Evolutionary conservation across 352 stramenopile species (phyloP), one percentile per base, ranked within the genome.

Genomic region (Pythium volutum): DNA sequence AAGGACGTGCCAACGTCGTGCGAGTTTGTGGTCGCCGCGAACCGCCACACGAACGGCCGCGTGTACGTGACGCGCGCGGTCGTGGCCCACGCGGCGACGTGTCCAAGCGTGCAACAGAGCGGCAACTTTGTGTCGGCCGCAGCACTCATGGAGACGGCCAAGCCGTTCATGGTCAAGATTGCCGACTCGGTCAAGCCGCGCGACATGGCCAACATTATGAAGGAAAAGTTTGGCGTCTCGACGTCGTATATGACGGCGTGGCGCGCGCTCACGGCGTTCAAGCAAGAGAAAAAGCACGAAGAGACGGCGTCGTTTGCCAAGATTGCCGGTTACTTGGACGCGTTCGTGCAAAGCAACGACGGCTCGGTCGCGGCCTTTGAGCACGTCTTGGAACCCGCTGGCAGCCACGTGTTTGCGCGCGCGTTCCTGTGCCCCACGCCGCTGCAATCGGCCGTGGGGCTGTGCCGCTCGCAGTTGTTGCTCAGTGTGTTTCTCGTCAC

Each of bases 211-310:
- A 70, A 83, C 47, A 86, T 92, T 53, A 90, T 92, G 79, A 92
- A 88, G 67, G 79, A 90, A 52, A 84, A 90, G 43, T 92, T 90
- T 52, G 83, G 83, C 18, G 79, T 92, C 14, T 77, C 81, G 41
- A 75, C 80, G 49, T 88, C 77, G 15, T 92, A 92, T 50, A 90
- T 92, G 83, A 89, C 83, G 16, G 80, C 83, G 9, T 92, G 83
- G 83, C 73, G 83, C 38, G 83, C 83, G 12, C 64, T 92, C 18
- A 87, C 72, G 57, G 77, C 79, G 7, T 89, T 90, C 45, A 73
- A 79, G 22, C 80, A 90, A 58, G 75, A 90, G 48, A 73, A 79
- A 29, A 88, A 88, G 53, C 54, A 77, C 8, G 80, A 89, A 39
- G 83, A 92, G 27, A 79, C 70, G 23, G 56, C 69, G 43, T 90